phyloP scores from a whole-genome alignment of 2,329 filamentous ascomycete species.

The Thelonectria olida region DNA sequence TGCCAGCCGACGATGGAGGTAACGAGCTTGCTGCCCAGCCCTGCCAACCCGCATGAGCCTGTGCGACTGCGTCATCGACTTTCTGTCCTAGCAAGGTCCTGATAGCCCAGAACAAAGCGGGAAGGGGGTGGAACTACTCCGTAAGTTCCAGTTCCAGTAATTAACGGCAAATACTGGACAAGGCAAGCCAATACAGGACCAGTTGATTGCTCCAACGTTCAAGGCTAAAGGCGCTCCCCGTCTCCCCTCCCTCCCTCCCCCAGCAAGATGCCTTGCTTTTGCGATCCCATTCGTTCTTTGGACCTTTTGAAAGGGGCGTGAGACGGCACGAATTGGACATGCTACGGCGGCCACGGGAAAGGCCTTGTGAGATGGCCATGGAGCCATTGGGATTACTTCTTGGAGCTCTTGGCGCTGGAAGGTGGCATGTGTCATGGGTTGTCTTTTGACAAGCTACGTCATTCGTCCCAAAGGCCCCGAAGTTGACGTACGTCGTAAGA shows the following conservation, averaged over 20 bases:
- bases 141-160: background rate
- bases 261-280: background rate
- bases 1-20: background rate
- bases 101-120: background rate
- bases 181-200: no score
- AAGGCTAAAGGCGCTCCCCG: background rate
- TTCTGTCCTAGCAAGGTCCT: background rate
- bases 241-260: no score
- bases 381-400: no score
- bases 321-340: background rate
- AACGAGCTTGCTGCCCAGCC: background rate
- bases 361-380: no score
- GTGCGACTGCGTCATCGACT: constrained; percentile 47
- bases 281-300: no score
- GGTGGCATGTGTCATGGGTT: background rate
- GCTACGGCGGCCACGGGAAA: background rate
- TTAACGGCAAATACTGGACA: background rate
- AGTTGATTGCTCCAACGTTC: background rate
- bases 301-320: background rate
- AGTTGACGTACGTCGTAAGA: constrained; percentile 1
- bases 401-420: background rate
- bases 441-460: constrained; percentile 23
- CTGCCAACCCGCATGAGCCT: constrained; percentile 29
- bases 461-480: constrained; percentile 18
- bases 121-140: background rate